Evolutionary conservation across 2,329 filamentous ascomycete genomes (phyloP).

Genomic region (Penicillium sp.): DNA sequence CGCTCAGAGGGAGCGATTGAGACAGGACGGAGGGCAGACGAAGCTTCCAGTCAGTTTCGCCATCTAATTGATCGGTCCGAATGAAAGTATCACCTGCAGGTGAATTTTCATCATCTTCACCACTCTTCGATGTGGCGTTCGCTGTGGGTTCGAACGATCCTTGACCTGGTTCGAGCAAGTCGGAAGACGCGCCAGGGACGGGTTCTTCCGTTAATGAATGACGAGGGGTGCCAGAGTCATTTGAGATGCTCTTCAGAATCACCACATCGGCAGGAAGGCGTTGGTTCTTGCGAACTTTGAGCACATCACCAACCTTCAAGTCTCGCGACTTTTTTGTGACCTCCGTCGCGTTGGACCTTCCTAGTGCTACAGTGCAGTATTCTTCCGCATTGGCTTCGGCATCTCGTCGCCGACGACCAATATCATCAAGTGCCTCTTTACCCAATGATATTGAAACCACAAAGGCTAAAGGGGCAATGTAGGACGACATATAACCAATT

Average conservation of each 20-base stretch:
- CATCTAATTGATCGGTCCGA: constrained; percentile 92
- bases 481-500: constrained; percentile 93
- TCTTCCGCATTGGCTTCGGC: constrained; percentile 91
- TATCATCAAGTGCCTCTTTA: constrained; percentile 94
- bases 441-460: constrained; percentile 89
- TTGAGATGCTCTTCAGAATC: constrained; percentile 77
- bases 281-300: constrained; percentile 89
- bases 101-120: constrained; percentile 33
- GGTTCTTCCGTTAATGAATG: constrained; percentile 23
- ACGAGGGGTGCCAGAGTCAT: constrained; percentile 45
- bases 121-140: constrained; percentile 14
- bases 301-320: constrained; percentile 90
- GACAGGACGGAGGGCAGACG: constrained; percentile 82
- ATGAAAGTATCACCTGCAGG: constrained; percentile 85
- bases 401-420: constrained; percentile 79
- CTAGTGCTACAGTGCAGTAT: constrained; percentile 75
- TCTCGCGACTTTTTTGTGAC: constrained; percentile 79
- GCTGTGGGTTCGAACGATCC: constrained; percentile 18
- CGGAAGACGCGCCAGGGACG: constrained; percentile 13
- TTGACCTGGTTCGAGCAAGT: constrained; percentile 29
- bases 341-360: constrained; percentile 59
- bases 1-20: constrained; percentile 70
- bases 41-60: constrained; percentile 98
- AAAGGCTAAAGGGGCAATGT: constrained; percentile 87
- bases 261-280: constrained; percentile 92